These are phyloP conservation scores for Alternaria ethzedia DNA, from an alignment of 2,329 filamentous ascomycete species.

Conservation along the genomic window DNA sequence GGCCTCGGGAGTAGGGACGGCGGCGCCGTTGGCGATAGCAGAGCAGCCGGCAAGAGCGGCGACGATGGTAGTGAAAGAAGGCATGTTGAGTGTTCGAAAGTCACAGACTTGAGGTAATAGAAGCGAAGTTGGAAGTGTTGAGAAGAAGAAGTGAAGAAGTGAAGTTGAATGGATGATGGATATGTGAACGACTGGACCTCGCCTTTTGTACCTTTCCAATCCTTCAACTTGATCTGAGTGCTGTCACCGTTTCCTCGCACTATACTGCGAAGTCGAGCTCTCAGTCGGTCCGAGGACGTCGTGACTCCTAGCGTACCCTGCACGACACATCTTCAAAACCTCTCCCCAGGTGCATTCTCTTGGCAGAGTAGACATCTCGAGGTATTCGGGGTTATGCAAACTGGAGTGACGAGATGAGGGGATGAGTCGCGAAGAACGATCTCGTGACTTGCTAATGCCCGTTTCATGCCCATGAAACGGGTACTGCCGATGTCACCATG, in stretches of 20 bases:
- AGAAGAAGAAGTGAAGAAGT: not conserved
- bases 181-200: not conserved
- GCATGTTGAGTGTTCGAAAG: conserved; percentile 4
- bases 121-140: not conserved
- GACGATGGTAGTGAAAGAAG: conserved; percentile 10
- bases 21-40: conserved; percentile 7
- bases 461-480: not conserved
- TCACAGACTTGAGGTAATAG: conserved; percentile 2
- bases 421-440: not conserved
- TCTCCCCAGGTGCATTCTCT: not conserved
- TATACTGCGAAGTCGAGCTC: not conserved
- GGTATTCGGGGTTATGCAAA: conserved; percentile 1
- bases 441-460: not conserved
- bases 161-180: not conserved
- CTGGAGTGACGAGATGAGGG: not conserved
- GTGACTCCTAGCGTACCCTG: not conserved
- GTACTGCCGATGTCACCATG: not conserved
- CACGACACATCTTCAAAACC: conserved; percentile 2
- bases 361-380: conserved; percentile 2
- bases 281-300: not conserved
- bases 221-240: not conserved
- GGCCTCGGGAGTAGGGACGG: conserved; percentile 2
- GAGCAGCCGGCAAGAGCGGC: conserved; percentile 5
- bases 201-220: not conserved
- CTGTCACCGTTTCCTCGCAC: not conserved